Evolutionary conservation across 345 rosid species (phyloP).

Genomic region (Iberis pinnata): DNA sequence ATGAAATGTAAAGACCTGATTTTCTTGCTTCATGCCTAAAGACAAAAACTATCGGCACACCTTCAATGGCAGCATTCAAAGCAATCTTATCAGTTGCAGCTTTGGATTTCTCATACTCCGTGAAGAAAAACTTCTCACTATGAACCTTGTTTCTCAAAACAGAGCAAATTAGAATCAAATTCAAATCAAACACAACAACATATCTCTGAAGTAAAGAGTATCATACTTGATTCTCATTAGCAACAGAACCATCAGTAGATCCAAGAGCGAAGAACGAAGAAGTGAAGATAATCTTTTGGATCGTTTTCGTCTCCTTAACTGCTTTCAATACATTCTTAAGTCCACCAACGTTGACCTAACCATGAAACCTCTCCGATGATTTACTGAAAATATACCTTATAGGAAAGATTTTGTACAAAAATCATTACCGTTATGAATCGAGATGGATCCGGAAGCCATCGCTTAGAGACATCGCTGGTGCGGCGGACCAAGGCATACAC

Average conservation of each 20-base stretch:
- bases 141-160: conserved; percentile 37
- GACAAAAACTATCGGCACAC: conserved; percentile 62
- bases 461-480: conserved; percentile 80
- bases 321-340: conserved; percentile 66
- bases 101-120: conserved; percentile 84
- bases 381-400: too few species aligned
- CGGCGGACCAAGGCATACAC: conserved; percentile 79
- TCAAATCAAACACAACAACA: neutral
- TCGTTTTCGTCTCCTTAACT: conserved; percentile 42
- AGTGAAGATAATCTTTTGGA: conserved; percentile 65
- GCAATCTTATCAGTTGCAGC: conserved; percentile 71
- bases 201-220: neutral
- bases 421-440: conserved; percentile 52
- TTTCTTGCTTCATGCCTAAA: conserved; percentile 68
- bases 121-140: conserved; percentile 57
- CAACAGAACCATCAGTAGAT: conserved; percentile 67
- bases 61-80: conserved; percentile 54
- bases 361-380: neutral
- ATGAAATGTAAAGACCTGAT: conserved; percentile 44
- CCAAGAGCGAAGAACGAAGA: conserved; percentile 93
- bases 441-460: conserved; percentile 86
- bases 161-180: conserved; percentile 12
- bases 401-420: neutral
- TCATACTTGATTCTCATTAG: conserved; percentile 62
- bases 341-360: conserved; percentile 79